These are phyloP conservation scores for Termitomyces sp. DNA, from an alignment of 768 basidiomycete species.

Conservation along the genomic window DNA sequence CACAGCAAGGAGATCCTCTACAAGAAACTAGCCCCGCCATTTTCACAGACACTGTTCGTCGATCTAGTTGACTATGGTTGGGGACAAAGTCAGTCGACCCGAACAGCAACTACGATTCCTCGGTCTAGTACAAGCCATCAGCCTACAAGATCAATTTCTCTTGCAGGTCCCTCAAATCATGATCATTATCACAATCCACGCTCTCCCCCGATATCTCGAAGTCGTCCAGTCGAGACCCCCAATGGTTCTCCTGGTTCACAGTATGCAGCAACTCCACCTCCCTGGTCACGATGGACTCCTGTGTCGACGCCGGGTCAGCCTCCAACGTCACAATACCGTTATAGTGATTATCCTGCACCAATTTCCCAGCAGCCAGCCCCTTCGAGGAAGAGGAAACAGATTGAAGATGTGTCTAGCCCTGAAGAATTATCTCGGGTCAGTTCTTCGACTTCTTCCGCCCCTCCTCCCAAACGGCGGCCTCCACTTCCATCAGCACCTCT, in stretches of 20 bases:
- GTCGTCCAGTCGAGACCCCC: slow-evolving; percentile 7
- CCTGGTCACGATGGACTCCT: slow-evolving; percentile 47
- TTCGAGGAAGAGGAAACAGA: slow-evolving; percentile 41
- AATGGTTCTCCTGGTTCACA: slow-evolving; percentile 16
- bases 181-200: slow-evolving; percentile 11
- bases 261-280: slow-evolving; percentile 28
- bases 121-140: slow-evolving; percentile 20
- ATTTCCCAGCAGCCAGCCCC: slow-evolving; percentile 32
- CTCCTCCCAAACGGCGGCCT: slow-evolving; percentile 33
- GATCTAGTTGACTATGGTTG: slow-evolving; percentile 65
- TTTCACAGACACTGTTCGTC: slow-evolving; percentile 64
- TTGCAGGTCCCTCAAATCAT: slow-evolving; percentile 12
- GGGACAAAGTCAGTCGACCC: slow-evolving; percentile 39
- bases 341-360: slow-evolving; percentile 25
- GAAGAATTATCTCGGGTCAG: slow-evolving; percentile 19
- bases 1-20: slow-evolving; percentile 70
- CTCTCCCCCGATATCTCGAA: slow-evolving; percentile 14
- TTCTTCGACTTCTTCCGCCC: slow-evolving; percentile 20
- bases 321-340: slow-evolving; percentile 37
- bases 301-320: slow-evolving; percentile 41
- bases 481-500: slow-evolving; percentile 23
- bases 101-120: slow-evolving; percentile 17
- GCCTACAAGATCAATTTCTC: slow-evolving; percentile 11
- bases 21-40: slow-evolving; percentile 60
- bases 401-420: slow-evolving; percentile 28